Conservation (phyloP, 2,329 filamentous ascomycete genomes). For the Botryotinia narcissicola region DNA sequence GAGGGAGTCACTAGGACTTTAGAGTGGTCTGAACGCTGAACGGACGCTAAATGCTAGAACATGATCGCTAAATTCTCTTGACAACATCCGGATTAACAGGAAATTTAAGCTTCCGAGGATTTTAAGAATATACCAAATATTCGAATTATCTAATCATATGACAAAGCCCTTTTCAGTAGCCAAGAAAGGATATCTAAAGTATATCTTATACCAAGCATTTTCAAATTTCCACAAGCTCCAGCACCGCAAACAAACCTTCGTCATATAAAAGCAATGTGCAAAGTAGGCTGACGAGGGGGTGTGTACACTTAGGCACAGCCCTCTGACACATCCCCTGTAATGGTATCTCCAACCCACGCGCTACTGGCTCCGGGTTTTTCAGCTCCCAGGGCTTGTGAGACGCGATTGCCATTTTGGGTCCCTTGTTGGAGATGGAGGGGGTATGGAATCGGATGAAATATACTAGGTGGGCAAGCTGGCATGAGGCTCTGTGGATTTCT, state of each 20-base stretch:
- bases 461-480: neutral
- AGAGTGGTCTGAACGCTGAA: neutral
- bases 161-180: neutral
- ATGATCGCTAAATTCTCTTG: neutral
- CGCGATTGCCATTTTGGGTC: neutral
- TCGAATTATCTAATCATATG: neutral
- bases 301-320: neutral
- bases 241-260: neutral
- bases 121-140: neutral
- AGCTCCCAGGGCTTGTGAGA: constrained; percentile 8
- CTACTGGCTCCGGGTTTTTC: neutral
- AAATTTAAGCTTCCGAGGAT: neutral
- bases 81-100: neutral
- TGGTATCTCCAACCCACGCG: neutral
- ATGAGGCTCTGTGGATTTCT: neutral
- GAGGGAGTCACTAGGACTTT: neutral
- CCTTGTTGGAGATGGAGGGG: neutral
- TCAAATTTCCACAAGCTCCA: neutral
- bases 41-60: neutral
- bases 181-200: neutral
- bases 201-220: neutral
- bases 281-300: neutral
- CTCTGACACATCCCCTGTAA: neutral
- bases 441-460: neutral
- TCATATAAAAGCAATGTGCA: neutral